Evolutionary conservation across 2,329 filamentous ascomycete genomes (phyloP), one percentile per base, ranked within the genome.

Genomic region (Helicocarpus griseus): DNA sequence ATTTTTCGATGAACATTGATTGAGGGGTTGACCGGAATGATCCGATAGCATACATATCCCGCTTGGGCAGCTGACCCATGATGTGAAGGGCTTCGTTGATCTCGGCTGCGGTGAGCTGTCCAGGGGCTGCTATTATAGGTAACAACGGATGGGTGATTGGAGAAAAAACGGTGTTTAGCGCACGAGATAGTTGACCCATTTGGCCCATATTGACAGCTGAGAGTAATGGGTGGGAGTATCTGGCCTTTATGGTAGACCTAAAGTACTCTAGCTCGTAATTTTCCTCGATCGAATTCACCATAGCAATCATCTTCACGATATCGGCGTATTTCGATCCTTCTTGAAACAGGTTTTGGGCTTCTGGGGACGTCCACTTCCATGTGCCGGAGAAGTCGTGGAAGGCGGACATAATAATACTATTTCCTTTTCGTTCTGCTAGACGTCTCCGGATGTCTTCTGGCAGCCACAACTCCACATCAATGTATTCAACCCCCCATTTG

Each of bases 181-280:
- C 86, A 60, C 89, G 79, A 1, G 88, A 93, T 47, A 94, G 80
- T 63, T 94, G 88, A 9, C 89, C 89, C n/a, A 82, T 80, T 59
- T 87, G 83, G 24, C 87, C 87, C 87, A 93, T 93, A 66, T 93
- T 93, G 58, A 94, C 81, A 5, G 86, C 87, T 1, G 87, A 93
- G 31, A 95, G 75, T 0, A 86, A 85, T 8, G 87, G 87, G 7
- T 84, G 77, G 0, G 85, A 78, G 57, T 85, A 83, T 56, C 85
- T 81, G 28, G 78, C 73, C 61, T 82, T 82, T 64, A 93, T 83
- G 57, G 82, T 78, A 9, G 86, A 89, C 28, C 88, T 83, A 69
- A 95, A 94, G 67, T 90, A 90, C 67, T 94, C 89, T 31, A 94
- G 77, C 70, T 94, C 87, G 63, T 94, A 93, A 67, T 94, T 93